A percentile compares a stretch with the other conserved stretches of the same genome.
phyloP scores from a whole-genome alignment of 2,329 filamentous ascomycete genomes.

The Penicillium sp. region DNA sequence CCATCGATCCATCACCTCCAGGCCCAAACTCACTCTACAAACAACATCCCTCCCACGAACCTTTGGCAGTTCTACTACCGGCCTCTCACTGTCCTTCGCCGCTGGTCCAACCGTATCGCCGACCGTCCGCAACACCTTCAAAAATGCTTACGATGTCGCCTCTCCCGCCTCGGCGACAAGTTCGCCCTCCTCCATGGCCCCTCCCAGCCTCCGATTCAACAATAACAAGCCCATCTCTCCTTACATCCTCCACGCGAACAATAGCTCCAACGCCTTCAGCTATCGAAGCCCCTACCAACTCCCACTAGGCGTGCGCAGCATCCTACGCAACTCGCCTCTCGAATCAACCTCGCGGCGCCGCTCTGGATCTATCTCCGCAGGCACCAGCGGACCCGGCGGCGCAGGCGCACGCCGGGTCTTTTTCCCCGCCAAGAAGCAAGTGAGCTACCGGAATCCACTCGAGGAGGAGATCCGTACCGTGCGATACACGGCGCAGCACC shows the following conservation, averaged over 20 bases:
- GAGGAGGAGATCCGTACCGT: conserved; percentile 62
- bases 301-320: conserved; percentile 49
- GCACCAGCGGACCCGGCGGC: conserved; percentile 35
- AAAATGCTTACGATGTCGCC: conserved; percentile 58
- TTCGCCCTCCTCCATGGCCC: conserved; percentile 35
- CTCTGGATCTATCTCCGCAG: conserved; percentile 42
- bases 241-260: conserved; percentile 23
- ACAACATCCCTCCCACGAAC: conserved; percentile 54
- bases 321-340: conserved; percentile 51
- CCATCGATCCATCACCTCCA: conserved; percentile 32
- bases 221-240: conserved; percentile 33
- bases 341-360: conserved; percentile 39
- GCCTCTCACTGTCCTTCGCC: conserved; percentile 56
- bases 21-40: conserved; percentile 64
- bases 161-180: conserved; percentile 42
- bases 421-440: conserved; percentile 60
- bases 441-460: conserved; percentile 58
- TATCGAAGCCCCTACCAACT: conserved; percentile 42
- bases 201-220: conserved; percentile 28
- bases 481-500: conserved; percentile 58
- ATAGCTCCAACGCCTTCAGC: conserved; percentile 15
- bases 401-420: conserved; percentile 39
- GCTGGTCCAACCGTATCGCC: conserved; percentile 55
- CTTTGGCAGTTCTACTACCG: conserved; percentile 57
- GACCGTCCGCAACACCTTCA: conserved; percentile 63